Percentiles rank a stretch among this genome's conserved stretches.
Evolutionary conservation across 2,329 filamentous ascomycete genomes (phyloP).

Genomic region (Sporothrix sp.): DNA sequence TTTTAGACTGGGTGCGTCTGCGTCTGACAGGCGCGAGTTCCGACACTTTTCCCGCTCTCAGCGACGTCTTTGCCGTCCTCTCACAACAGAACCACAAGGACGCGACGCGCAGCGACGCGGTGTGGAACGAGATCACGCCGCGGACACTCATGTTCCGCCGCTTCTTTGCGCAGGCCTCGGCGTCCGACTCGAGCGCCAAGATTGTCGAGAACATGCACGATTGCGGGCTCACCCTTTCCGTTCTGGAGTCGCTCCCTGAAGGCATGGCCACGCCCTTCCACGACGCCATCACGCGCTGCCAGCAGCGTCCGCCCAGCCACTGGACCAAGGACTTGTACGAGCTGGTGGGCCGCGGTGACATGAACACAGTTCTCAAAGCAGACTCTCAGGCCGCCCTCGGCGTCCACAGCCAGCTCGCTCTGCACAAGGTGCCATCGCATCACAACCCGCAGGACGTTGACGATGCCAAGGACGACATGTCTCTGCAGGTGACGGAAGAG

Average conservation of each 20-base stretch:
- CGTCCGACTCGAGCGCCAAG: slow-evolving; percentile 43
- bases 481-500: slow-evolving; percentile 57
- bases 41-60: slow-evolving; percentile 33
- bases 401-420: background rate
- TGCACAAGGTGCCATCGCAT: background rate
- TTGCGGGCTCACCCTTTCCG: slow-evolving; percentile 53
- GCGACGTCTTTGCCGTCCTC: slow-evolving; percentile 35
- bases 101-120: slow-evolving; percentile 25
- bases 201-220: slow-evolving; percentile 66
- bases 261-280: slow-evolving; percentile 70
- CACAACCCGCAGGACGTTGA: slow-evolving; percentile 38
- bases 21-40: slow-evolving; percentile 32
- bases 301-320: slow-evolving; percentile 65
- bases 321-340: slow-evolving; percentile 66
- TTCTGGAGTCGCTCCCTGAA: slow-evolving; percentile 79
- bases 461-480: slow-evolving; percentile 50
- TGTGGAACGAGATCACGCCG: slow-evolving; percentile 45
- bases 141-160: slow-evolving; percentile 60
- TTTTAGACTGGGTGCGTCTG: slow-evolving; percentile 45
- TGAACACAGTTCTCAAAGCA: slow-evolving; percentile 54
- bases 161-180: slow-evolving; percentile 51
- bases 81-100: slow-evolving; percentile 28
- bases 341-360: slow-evolving; percentile 72
- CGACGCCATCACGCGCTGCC: slow-evolving; percentile 76
- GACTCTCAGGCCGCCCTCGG: slow-evolving; percentile 28